phyloP scores from a whole-genome alignment of 2,329 filamentous ascomycete genomes.

The Podosphaera xanthii region DNA sequence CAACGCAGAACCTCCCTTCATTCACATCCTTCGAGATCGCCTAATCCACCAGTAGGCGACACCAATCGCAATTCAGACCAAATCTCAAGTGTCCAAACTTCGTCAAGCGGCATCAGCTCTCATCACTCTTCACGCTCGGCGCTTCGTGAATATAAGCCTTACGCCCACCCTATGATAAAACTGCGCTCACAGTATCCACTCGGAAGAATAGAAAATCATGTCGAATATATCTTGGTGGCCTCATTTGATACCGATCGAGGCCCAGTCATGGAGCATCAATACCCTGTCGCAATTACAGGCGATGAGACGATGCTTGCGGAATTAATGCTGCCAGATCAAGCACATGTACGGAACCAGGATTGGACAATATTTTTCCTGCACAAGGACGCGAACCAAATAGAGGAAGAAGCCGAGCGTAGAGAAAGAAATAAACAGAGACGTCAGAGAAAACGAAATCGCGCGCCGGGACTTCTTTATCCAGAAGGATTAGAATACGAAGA shows the following conservation, averaged over 20 bases:
- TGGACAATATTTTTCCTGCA: slow-evolving; percentile 99
- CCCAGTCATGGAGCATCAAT: slow-evolving; percentile 96
- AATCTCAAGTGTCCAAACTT: slow-evolving; percentile 35
- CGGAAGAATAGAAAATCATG: slow-evolving; percentile 67
- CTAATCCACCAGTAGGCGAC: slow-evolving; percentile 25
- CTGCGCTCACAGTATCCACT: slow-evolving; percentile 55
- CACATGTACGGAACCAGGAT: slow-evolving; percentile 81
- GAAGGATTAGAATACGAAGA: slow-evolving; percentile 23
- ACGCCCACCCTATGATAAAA: slow-evolving; percentile 28
- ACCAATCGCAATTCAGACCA: slow-evolving; percentile 33
- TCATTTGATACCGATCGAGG: slow-evolving; percentile 94
- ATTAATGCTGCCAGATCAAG: slow-evolving; percentile 93
- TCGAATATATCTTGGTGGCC: slow-evolving; percentile 94
- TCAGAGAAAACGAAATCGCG: slow-evolving; percentile 27
- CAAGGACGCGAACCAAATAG: slow-evolving; percentile 70
- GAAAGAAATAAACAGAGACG: slow-evolving; percentile 28
- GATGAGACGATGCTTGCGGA: slow-evolving; percentile 97
- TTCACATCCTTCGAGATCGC: slow-evolving; percentile 30
- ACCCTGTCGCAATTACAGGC: slow-evolving; percentile 79
- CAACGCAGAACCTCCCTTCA: slow-evolving; percentile 30
- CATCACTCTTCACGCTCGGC: slow-evolving; percentile 37
- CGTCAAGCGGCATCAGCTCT: slow-evolving; percentile 32
- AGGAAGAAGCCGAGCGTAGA: slow-evolving; percentile 52
- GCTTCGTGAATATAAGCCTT: slow-evolving; percentile 26
- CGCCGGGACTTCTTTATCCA: slow-evolving; percentile 23